Evolutionary conservation across 768 basidiomycete genomes (phyloP).

Genomic region (Tephrocybe rancida): DNA sequence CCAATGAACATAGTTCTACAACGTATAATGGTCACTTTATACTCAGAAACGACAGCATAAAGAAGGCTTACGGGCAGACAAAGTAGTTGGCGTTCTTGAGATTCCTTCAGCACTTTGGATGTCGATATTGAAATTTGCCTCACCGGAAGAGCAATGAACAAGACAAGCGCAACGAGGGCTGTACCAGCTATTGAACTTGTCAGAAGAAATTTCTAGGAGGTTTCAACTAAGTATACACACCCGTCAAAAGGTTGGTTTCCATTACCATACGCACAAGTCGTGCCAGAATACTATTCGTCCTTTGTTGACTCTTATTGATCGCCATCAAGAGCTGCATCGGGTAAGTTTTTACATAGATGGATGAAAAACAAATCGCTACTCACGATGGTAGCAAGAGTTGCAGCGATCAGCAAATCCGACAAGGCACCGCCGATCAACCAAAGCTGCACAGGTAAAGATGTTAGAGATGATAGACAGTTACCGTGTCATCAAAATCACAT

Average conservation of each 20-base stretch:
- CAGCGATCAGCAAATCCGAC: constrained; percentile 23
- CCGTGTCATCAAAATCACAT: background rate
- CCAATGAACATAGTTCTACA: constrained; percentile 7
- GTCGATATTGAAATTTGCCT: background rate
- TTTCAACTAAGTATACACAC: background rate
- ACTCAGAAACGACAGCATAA: background rate
- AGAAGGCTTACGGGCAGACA: constrained; percentile 10
- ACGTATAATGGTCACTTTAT: background rate
- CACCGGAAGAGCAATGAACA: constrained; percentile 14
- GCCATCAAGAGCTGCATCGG: constrained; percentile 1
- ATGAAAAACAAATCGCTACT: background rate
- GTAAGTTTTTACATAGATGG: background rate
- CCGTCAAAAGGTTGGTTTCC: constrained; percentile 14
- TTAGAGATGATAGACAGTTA: background rate
- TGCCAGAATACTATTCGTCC: constrained; percentile 5
- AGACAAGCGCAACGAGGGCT: constrained; percentile 3
- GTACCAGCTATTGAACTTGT: background rate
- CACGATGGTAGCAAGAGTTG: constrained; percentile 21
- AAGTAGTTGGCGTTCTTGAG: constrained; percentile 3
- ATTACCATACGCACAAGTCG: constrained; percentile 6
- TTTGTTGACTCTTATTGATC: background rate
- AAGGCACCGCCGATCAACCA: constrained; percentile 26
- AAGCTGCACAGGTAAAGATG: constrained; percentile 15
- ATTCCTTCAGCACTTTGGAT: background rate
- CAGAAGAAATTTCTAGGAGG: background rate